Base-by-base conservation (phyloP, 768 basidiomycete species). In the Dentipellis fragilis region DNA sequence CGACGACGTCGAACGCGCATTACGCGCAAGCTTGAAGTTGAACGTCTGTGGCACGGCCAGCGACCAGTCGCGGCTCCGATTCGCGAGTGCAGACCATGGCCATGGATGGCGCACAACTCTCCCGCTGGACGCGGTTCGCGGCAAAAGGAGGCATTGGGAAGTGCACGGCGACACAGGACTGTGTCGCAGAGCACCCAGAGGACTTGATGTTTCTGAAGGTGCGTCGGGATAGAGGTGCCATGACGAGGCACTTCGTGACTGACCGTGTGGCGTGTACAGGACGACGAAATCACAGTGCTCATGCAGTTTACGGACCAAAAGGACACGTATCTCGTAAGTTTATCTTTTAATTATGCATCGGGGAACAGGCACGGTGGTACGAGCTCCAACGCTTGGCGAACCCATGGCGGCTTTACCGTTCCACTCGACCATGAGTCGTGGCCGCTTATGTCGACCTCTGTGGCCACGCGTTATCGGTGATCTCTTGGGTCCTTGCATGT, bases 151-250 rank as follows among this genome's bases (percentile, higher is more conserved):
- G 90, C 12, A 89, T 93, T 53, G 90, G 90, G 4, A 85, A 75
- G 61, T 90, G 89, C 59, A 82, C 80, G 1, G 90, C 90, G 4
- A 55, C 76, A 22, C 74, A 77, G 53, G 89, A 93, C 67, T 89
- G 87, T 63, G 79, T 88, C 17, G 88, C 88, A 1, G 81, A 89
- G 66, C 75, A 76, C 39, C 67, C 78, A 10, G 84, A 84, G 21
- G 90, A 93, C 68, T 75, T 93, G 47, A 93, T 93, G 90, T 92
- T 93, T 66, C 68, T 93, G 50, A 84, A 87, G 78, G 89, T 83
- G 54, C 49, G 78, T 72, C 29, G 21, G n/a, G 9, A 40, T 58
- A 29, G 54, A 7, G 16, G 29, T 29, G 29, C 29, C 6, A 29
- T 29, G 29, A 29, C 29, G 29, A 36, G 17, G 2, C 3, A 23